Percentiles rank a stretch among this genome's conserved stretches.
These are phyloP conservation scores for Albugo candida DNA, from an alignment of 352 stramenopile genomes.

Conservation along the genomic window DNA sequence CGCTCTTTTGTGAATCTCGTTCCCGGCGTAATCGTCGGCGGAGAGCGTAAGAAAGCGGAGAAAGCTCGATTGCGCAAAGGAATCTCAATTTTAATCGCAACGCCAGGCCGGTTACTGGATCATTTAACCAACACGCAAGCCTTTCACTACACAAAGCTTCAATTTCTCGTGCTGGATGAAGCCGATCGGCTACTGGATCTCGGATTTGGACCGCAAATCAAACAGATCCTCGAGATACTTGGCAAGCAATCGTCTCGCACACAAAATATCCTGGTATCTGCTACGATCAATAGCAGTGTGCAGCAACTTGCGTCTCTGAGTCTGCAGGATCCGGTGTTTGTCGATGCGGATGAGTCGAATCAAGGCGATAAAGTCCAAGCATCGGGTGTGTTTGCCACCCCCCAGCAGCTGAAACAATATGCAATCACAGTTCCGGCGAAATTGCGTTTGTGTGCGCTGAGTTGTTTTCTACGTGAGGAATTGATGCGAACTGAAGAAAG, in stretches of 20 bases:
- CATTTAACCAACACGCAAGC: constrained; percentile 54
- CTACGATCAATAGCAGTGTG: constrained; percentile 76
- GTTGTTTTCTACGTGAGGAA: constrained; percentile 81
- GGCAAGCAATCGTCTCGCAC: constrained; percentile 1
- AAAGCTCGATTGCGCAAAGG: constrained; percentile 73
- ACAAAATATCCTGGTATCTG: constrained; percentile 74
- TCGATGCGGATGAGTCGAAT: constrained; percentile 36
- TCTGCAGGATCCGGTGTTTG: constrained; percentile 43
- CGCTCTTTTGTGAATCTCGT: constrained; percentile 24
- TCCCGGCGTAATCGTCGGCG: constrained; percentile 75
- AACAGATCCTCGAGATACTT: constrained; percentile 78
- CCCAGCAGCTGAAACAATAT: constrained; percentile 88
- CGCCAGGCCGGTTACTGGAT: constrained; percentile 89
- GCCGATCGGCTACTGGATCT: constrained; percentile 93
- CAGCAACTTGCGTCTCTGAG: constrained; percentile 69
- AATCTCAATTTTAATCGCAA: constrained; percentile 83
- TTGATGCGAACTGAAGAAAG: constrained; percentile 17
- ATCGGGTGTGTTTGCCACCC: constrained; percentile 69
- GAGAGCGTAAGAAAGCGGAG: constrained; percentile 77
- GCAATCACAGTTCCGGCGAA: constrained; percentile 92
- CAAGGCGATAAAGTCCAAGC: not conserved
- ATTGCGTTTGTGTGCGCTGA: constrained; percentile 81
- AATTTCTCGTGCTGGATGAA: constrained; percentile 84
- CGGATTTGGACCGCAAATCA: constrained; percentile 85
- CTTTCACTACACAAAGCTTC: constrained; percentile 7